phyloP scores from a whole-genome alignment of 306 rosid species.

The Ceratonia siliqua region DNA sequence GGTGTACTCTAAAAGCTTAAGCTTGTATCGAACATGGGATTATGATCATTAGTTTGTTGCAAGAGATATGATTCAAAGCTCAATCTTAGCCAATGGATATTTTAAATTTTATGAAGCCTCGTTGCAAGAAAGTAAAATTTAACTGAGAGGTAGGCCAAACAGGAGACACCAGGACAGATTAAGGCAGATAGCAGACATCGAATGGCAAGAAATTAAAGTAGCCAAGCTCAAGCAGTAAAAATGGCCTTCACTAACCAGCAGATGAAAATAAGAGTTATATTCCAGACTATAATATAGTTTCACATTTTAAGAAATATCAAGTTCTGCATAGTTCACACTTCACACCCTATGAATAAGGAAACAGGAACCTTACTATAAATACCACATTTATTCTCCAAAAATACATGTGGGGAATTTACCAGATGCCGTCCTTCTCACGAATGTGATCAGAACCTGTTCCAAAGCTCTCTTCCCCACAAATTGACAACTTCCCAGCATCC shows the following conservation, averaged over 20 bases:
- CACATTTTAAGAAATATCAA: not conserved
- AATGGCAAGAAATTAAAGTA: not conserved
- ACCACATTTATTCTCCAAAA: not conserved
- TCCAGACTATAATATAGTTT: not conserved
- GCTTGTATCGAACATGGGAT: not conserved
- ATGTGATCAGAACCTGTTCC: conserved; percentile 99
- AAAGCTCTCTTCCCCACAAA: conserved; percentile 98
- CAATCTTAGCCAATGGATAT: not conserved
- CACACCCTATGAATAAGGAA: not conserved
- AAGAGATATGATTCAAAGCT: not conserved
- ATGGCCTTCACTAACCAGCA: not conserved
- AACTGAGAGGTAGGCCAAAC: not conserved
- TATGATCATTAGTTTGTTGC: too few relatives aligned
- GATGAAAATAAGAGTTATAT: too few relatives aligned
- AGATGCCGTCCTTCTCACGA: conserved; percentile 98
- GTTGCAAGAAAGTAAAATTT: not conserved
- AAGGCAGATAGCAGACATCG: not conserved
- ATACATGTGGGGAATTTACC: conserved; percentile 55
- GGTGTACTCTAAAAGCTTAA: too few relatives aligned
- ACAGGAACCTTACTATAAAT: not conserved
- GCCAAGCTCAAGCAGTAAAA: not conserved
- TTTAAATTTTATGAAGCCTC: not conserved
- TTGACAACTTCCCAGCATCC: conserved; percentile 93
- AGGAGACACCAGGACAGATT: not conserved
- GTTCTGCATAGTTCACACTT: not conserved